Conservation (phyloP, 139 green algal species). For the Closterium sp. region DNA sequence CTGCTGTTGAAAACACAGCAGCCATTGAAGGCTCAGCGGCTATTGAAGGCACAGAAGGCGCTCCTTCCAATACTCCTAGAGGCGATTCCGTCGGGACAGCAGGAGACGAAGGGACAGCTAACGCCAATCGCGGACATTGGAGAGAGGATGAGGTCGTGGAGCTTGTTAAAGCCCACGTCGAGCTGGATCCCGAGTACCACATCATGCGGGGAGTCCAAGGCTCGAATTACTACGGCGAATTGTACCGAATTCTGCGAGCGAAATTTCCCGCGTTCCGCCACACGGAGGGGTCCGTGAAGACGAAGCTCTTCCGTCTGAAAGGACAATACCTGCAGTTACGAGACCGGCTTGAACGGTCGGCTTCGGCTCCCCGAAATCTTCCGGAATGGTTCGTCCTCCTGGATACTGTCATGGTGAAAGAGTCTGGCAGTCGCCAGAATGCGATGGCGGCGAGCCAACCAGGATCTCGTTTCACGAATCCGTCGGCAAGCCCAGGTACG, state of each 20-base stretch:
- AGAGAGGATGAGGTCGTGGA: neutral
- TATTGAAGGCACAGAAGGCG: neutral
- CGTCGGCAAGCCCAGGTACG: neutral
- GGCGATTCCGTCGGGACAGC: neutral
- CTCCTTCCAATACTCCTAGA: neutral
- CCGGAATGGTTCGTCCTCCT: neutral
- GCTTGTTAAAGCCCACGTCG: neutral
- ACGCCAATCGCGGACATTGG: neutral
- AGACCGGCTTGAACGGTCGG: neutral
- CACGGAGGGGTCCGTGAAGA: neutral
- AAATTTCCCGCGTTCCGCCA: neutral
- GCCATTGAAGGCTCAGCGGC: neutral
- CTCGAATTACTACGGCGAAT: neutral
- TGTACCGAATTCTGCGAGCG: neutral
- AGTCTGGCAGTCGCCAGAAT: neutral
- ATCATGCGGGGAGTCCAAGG: neutral
- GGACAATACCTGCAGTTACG: neutral
- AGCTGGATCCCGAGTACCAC: neutral
- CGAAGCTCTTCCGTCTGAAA: neutral
- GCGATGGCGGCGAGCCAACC: neutral
- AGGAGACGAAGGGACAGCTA: neutral
- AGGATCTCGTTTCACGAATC: neutral
- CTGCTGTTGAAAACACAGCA: neutral
- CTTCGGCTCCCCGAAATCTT: neutral
- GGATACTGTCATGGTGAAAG: neutral